Base-by-base conservation (phyloP, 2,329 filamentous ascomycete species). In the Nemania serpens region DNA sequence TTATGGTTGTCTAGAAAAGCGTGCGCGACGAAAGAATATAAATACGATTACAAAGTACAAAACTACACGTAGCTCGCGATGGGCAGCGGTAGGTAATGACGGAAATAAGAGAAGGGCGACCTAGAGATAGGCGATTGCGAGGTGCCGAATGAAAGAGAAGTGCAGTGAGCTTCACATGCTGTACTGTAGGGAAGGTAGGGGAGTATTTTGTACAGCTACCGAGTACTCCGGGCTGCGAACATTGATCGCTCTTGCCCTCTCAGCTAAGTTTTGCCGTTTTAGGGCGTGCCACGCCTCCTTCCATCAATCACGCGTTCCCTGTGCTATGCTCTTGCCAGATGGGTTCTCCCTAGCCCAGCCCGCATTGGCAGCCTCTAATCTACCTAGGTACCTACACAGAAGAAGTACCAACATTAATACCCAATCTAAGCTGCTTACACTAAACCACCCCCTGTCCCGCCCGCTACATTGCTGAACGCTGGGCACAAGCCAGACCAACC, bases 211-310 rank as follows among this genome's bases (percentile, higher is more conserved):
- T 42, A 42, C 15, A 6, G 37, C n/a, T 41, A 20, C n/a, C 7
- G 9, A 20, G 17, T 42, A 20, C 39, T 9, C n/a, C n/a, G 11
- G 39, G 2, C 43, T n/a, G 7, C 9, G n/a, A n/a, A n/a, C n/a
- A n/a, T n/a, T n/a, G n/a, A n/a, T n/a, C n/a, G 52, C 41, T 47
- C 58, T 56, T 61, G 48, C 50, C 46, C 51, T 60, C 49, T 34
- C 17, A 55, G 41, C 52, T 17, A 56, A 43, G 47, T 49, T 59
- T 59, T 62, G 55, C 50, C 47, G 49, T 48, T 58, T 56, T 62
- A 47, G 61, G 58, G 54, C 29, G 50, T 59, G 55, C 59, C 51
- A 59, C 52, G 58, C 59, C 58, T 61, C 53, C 45, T 42, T 59
- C 45, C 33, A 54, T 47, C 58, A 47, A 57, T 25, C 34, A 63